These are phyloP conservation scores for Termitomyces bulborhizus DNA, from an alignment of 768 basidiomycete species.

Conservation along the genomic window DNA sequence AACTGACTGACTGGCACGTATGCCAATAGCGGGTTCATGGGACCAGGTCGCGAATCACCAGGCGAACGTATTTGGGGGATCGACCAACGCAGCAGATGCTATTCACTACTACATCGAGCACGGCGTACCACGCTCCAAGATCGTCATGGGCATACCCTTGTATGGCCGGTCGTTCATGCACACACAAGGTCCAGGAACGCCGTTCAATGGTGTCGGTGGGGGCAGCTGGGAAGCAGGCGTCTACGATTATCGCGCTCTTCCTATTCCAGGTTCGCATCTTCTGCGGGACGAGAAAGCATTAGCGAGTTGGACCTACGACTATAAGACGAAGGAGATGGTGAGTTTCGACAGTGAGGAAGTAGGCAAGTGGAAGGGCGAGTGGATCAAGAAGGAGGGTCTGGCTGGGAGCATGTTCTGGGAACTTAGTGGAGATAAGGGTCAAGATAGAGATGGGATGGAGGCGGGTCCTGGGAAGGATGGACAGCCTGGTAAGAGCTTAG, in stretches of 20 bases:
- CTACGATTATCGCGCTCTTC: constrained; percentile 92
- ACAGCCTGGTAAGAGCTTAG: constrained; percentile 64
- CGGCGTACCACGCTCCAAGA: constrained; percentile 73
- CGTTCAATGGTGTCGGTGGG: constrained; percentile 77
- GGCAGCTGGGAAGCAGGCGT: constrained; percentile 89
- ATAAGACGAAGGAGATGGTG: constrained; percentile 69
- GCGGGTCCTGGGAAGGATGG: constrained; percentile 67
- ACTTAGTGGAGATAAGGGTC: constrained; percentile 80
- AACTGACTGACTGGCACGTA: neutral
- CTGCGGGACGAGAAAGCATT: constrained; percentile 58
- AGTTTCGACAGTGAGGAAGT: constrained; percentile 74
- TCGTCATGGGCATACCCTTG: constrained; percentile 87
- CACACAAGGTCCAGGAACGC: constrained; percentile 73
- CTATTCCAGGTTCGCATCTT: constrained; percentile 63
- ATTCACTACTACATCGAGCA: constrained; percentile 64
- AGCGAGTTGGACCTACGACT: constrained; percentile 85
- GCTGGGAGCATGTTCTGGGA: constrained; percentile 97
- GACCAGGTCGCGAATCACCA: constrained; percentile 72
- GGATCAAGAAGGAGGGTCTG: constrained; percentile 68
- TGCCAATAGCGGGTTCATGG: constrained; percentile 64
- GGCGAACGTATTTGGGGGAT: constrained; percentile 72
- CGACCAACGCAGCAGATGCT: constrained; percentile 56
- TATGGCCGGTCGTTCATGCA: constrained; percentile 91
- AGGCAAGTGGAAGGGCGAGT: constrained; percentile 70
- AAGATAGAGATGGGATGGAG: constrained; percentile 65